These are phyloP conservation scores for Centella asiatica DNA, from an alignment of 129 eudicot genomes.

Conservation along the genomic window DNA sequence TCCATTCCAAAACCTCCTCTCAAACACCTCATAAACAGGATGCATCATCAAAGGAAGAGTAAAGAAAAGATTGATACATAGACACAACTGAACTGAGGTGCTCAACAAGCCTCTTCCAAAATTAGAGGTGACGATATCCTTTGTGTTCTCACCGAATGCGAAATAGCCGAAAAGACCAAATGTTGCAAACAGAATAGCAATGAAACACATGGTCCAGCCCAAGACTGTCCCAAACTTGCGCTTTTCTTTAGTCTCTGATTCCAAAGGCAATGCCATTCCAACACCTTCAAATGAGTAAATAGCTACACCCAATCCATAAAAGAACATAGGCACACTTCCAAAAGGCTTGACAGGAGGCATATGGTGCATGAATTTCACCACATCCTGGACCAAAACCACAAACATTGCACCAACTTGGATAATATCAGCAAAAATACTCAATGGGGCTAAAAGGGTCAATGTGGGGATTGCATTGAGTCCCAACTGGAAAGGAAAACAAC, in stretches of 20 bases:
- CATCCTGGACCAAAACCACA: constrained; percentile 40
- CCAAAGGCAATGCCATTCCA: constrained; percentile 59
- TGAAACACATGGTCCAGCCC: constrained; percentile 37
- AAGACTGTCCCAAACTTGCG: constrained; percentile 27
- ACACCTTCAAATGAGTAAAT: constrained; percentile 57
- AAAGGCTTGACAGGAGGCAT: constrained; percentile 24
- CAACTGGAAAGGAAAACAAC: constrained; percentile 46
- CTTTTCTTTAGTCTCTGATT: constrained; percentile 46
- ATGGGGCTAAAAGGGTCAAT: constrained; percentile 49
- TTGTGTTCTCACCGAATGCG: constrained; percentile 49
- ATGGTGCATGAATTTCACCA: constrained; percentile 5
- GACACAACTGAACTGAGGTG: constrained; percentile 42
- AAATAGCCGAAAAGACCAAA: constrained; percentile 52
- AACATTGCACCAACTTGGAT: constrained; percentile 48
- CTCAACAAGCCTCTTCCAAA: constrained; percentile 42
- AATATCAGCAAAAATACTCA: constrained; percentile 57
- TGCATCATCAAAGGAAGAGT: constrained; percentile 66
- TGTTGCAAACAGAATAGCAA: constrained; percentile 37
- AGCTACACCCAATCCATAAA: constrained; percentile 56
- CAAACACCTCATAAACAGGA: constrained; percentile 61
- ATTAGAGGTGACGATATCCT: constrained; percentile 44
- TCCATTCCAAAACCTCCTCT: constrained; percentile 52
- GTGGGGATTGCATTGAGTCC: constrained; percentile 53
- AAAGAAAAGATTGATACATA: constrained; percentile 48
- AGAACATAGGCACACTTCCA: constrained; percentile 30